These are phyloP conservation scores for Epichloe sibirici DNA, from an alignment of 2,329 filamentous ascomycete genomes.

Conservation along the genomic window DNA sequence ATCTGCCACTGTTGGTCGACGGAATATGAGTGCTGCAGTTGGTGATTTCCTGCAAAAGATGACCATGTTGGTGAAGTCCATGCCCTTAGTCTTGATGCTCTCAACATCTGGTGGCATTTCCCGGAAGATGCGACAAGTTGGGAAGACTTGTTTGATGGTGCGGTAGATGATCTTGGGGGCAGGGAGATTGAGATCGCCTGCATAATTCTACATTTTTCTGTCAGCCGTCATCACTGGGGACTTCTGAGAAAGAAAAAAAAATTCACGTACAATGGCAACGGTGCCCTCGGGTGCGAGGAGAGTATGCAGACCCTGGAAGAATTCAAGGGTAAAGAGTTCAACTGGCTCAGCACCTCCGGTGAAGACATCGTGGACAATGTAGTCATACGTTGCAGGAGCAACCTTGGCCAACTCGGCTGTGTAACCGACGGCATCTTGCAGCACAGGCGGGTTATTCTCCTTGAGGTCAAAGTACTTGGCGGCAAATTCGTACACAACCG, in stretches of 20 bases:
- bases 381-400: slow-evolving; percentile 54
- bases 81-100: slow-evolving; percentile 32
- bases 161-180: slow-evolving; percentile 67
- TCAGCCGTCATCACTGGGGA: slow-evolving; percentile 8
- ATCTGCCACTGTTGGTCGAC: slow-evolving; percentile 51
- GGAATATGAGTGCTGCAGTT: slow-evolving; percentile 45
- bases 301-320: slow-evolving; percentile 56
- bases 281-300: slow-evolving; percentile 69
- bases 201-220: slow-evolving; percentile 60
- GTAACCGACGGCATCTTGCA: slow-evolving; percentile 72
- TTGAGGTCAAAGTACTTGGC: slow-evolving; percentile 71
- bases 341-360: slow-evolving; percentile 90
- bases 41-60: slow-evolving; percentile 72
- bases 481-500: slow-evolving; percentile 75
- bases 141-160: slow-evolving; percentile 74
- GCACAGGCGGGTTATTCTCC: slow-evolving; percentile 62
- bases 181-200: slow-evolving; percentile 70
- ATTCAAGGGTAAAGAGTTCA: slow-evolving; percentile 75
- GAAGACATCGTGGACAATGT: slow-evolving; percentile 96
- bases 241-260: background rate
- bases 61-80: slow-evolving; percentile 90
- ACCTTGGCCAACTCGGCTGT: slow-evolving; percentile 33
- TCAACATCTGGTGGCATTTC: slow-evolving; percentile 49
- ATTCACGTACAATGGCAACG: slow-evolving; percentile 64
- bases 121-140: slow-evolving; percentile 82